Percentiles rank a stretch among this genome's conserved stretches.
phyloP scores from a whole-genome alignment of 2,329 filamentous ascomycete genomes.

The Pyrenochaeta sp. region DNA sequence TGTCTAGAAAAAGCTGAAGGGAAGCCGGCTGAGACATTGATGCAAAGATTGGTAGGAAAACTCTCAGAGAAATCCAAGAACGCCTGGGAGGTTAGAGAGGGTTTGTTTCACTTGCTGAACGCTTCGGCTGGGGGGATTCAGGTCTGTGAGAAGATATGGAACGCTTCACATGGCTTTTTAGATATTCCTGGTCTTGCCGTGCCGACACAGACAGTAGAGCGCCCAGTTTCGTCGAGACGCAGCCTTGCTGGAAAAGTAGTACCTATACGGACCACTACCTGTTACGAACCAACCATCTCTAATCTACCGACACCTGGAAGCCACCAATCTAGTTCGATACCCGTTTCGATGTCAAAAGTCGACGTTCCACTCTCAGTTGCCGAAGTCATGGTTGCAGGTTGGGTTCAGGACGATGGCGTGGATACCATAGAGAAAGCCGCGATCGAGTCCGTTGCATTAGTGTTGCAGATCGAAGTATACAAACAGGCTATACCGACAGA shows the following conservation, averaged over 20 bases:
- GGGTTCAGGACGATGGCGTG: constrained; percentile 26
- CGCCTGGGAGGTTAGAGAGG: constrained; percentile 21
- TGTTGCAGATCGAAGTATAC: constrained; percentile 28
- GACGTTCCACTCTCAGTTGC: constrained; percentile 24
- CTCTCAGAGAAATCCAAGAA: constrained; percentile 18
- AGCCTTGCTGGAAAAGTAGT: background rate
- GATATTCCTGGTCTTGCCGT: constrained; percentile 17
- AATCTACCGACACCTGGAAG: background rate
- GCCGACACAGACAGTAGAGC: background rate
- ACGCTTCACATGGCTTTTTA: constrained; percentile 25
- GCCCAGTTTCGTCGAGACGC: background rate
- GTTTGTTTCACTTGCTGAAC: constrained; percentile 15
- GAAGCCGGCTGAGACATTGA: constrained; percentile 22
- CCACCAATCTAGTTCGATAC: background rate
- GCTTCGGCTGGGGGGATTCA: constrained; percentile 24
- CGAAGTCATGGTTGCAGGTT: constrained; percentile 39
- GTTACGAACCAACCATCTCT: background rate
- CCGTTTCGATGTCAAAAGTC: background rate
- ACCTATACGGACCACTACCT: background rate
- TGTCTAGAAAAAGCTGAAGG: constrained; percentile 17
- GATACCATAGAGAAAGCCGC: constrained; percentile 18
- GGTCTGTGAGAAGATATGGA: constrained; percentile 33
- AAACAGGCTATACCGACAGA: constrained; percentile 13
- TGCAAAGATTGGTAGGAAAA: constrained; percentile 28
- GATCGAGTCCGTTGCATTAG: constrained; percentile 26